A percentile compares a stretch with the other conserved stretches of the same genome.
Evolutionary conservation across 441 rosid species (phyloP).

Genomic region (Gossypium schwendimanii): DNA sequence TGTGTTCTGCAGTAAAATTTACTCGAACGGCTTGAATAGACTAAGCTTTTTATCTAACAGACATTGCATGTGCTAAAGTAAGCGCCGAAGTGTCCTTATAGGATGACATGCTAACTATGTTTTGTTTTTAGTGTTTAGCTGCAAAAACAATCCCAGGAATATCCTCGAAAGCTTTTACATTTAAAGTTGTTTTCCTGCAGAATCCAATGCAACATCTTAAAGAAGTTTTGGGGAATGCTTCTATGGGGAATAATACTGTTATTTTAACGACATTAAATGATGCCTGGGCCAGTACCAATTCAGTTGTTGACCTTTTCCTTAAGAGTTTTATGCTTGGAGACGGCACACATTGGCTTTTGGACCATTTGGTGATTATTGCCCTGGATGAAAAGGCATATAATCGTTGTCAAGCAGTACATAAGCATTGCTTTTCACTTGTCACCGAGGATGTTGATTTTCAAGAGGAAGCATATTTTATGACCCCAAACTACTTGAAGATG

Average conservation of each 20-base stretch:
- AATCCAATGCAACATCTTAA: conserved; percentile 33
- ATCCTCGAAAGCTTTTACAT: too few species aligned
- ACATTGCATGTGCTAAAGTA: not conserved
- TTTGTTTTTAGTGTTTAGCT: too few species aligned
- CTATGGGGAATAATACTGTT: conserved; percentile 57
- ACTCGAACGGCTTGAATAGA: not conserved
- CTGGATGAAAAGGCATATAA: conserved; percentile 56
- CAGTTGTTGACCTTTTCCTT: conserved; percentile 59
- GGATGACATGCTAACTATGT: too few species aligned
- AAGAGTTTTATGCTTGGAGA: conserved; percentile 63
- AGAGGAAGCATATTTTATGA: conserved; percentile 72
- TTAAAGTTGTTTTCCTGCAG: conserved; percentile 12
- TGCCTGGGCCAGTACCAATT: conserved; percentile 72
- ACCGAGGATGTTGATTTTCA: conserved; percentile 56
- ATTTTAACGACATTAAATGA: conserved; percentile 68
- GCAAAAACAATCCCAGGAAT: too few species aligned
- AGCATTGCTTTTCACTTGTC: conserved; percentile 58
- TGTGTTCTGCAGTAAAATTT: not conserved
- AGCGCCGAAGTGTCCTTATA: too few species aligned
- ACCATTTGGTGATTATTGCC: conserved; percentile 65
- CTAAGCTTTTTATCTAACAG: not conserved
- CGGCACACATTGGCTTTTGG: conserved; percentile 46
- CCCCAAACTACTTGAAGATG: conserved; percentile 55
- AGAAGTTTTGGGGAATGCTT: conserved; percentile 53
- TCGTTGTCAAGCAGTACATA: conserved; percentile 46